Evolutionary conservation across 768 basidiomycete genomes (phyloP).

Genomic region (Boletellus emodensis): DNA sequence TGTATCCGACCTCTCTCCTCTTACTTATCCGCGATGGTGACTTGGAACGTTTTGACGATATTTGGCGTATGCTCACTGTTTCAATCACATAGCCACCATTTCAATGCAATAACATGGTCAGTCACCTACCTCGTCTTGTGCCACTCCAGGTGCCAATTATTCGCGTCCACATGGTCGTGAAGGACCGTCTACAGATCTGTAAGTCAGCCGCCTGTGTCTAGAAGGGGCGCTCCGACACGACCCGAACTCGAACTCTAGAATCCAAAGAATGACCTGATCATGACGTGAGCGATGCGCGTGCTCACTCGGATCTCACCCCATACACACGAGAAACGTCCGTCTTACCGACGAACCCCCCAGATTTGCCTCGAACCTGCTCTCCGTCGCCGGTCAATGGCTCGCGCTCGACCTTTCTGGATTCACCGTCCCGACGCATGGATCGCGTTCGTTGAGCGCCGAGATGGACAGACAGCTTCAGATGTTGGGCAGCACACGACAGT

Average conservation of each 20-base stretch:
- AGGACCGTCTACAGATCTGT: background rate
- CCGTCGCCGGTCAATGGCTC: constrained; percentile 17
- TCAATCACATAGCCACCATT: background rate
- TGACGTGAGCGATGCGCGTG: background rate
- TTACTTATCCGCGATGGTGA: constrained; percentile 15
- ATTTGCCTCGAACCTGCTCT: constrained; percentile 14
- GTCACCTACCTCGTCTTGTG: background rate
- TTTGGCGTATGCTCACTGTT: background rate
- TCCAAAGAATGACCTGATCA: background rate
- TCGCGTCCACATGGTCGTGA: background rate
- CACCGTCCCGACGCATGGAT: background rate
- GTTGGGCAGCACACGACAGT: background rate
- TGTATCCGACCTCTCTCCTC: constrained; percentile 9
- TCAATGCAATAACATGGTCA: constrained; percentile 1
- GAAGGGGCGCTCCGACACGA: background rate
- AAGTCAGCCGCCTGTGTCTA: background rate
- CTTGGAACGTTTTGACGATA: no score
- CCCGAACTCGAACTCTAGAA: background rate
- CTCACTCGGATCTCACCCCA: no score
- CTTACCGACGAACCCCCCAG: background rate
- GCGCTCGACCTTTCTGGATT: constrained; percentile 17
- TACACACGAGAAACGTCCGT: no score
- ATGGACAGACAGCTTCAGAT: constrained; percentile 13
- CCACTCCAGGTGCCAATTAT: background rate
- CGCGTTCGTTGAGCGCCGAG: constrained; percentile 11